phyloP scores from a whole-genome alignment of 345 rosid species.

The Physaria fendleri region DNA sequence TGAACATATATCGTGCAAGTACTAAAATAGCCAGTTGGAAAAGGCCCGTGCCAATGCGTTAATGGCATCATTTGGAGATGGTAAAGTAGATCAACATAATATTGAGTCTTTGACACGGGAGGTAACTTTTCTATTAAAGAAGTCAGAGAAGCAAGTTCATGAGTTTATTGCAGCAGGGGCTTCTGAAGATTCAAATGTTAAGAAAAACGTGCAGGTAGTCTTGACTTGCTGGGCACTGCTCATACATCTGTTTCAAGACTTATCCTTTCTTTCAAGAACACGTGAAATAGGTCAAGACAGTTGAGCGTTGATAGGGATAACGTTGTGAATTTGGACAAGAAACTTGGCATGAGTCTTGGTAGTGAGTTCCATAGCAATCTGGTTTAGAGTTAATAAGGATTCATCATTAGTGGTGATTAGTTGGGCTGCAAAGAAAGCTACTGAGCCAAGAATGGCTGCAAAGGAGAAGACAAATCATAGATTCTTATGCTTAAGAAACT shows the following conservation, averaged over 20 bases:
- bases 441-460: constrained; percentile 32
- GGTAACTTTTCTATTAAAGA: constrained; percentile 61
- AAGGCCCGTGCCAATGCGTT: constrained; percentile 90
- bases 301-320: constrained; percentile 18
- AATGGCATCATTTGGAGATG: constrained; percentile 98
- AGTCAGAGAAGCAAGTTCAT: constrained; percentile 71
- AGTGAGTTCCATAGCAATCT: constrained; percentile 34
- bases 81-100: constrained; percentile 74
- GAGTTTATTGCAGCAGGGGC: constrained; percentile 62
- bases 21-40: constrained; percentile 63
- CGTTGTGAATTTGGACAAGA: constrained; percentile 33
- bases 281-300: constrained; percentile 30
- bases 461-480: constrained; percentile 37
- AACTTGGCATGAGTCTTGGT: constrained; percentile 38
- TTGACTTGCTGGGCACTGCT: neutral
- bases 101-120: constrained; percentile 83
- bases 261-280: constrained; percentile 19
- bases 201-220: constrained; percentile 87
- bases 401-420: constrained; percentile 6
- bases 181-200: constrained; percentile 83
- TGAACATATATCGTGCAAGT: constrained; percentile 64
- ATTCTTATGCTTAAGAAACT: constrained; percentile 25
- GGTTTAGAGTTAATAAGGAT: constrained; percentile 8
- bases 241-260: neutral
- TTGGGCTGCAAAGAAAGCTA: constrained; percentile 23